Conservation (phyloP, 75 land plant genomes). For the Picea sitchensis region DNA sequence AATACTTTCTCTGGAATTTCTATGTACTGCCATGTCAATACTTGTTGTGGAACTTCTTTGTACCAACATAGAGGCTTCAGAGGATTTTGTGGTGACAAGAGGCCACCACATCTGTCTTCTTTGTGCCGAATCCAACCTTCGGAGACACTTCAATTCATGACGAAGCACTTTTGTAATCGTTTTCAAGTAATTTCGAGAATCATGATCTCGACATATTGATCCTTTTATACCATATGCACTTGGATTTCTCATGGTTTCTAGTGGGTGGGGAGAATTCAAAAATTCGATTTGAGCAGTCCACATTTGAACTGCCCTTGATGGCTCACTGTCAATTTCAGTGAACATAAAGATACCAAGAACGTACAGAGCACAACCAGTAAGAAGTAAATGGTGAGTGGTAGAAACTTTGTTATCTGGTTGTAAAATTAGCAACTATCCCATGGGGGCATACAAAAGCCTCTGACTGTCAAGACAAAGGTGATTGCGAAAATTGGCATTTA, state of each 20-base stretch:
- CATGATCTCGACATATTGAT: slow-evolving; percentile 71
- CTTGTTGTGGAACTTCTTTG: background rate
- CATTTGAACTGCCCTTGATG: slow-evolving; percentile 27
- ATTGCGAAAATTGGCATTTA: no score
- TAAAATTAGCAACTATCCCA: no score
- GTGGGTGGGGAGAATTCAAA: slow-evolving; percentile 89
- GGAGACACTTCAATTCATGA: slow-evolving; percentile 44
- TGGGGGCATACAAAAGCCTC: no score
- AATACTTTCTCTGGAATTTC: slow-evolving; percentile 8
- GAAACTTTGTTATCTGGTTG: no score
- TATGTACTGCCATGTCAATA: background rate
- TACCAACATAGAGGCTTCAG: background rate
- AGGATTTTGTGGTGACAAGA: slow-evolving; percentile 25
- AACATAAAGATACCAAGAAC: slow-evolving; percentile 27
- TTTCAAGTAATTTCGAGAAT: slow-evolving; percentile 66
- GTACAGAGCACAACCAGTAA: slow-evolving; percentile 68
- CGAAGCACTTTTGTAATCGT: slow-evolving; percentile 37
- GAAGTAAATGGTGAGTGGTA: no score
- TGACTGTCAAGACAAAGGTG: no score
- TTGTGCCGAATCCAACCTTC: slow-evolving; percentile 47
- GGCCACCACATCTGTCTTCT: slow-evolving; percentile 66
- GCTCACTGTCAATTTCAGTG: slow-evolving; percentile 2
- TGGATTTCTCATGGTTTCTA: slow-evolving; percentile 83
- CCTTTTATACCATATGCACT: slow-evolving; percentile 81
- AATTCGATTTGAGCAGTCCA: slow-evolving; percentile 64